Evolutionary conservation across 2,329 filamentous ascomycete species (phyloP), one percentile per base, ranked within the genome.

Genomic region (Aspergillaceae sp.): DNA sequence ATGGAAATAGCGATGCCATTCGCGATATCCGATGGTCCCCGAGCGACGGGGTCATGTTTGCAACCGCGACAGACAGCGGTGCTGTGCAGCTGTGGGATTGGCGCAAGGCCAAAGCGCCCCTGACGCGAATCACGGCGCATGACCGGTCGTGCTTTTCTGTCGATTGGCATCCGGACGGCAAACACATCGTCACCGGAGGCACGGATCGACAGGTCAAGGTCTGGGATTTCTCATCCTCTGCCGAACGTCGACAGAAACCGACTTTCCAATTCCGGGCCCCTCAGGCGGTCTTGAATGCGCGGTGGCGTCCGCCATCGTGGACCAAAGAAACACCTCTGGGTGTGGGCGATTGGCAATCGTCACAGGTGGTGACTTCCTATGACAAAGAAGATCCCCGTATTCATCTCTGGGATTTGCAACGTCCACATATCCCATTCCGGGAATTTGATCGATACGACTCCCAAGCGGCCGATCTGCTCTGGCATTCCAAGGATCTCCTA

Each of bases 141-240:
- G 74, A 79, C 52, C 74, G 73, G 50, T 72, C 71, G 4, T 83
- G 80, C 64, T 80, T 75, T 50, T 73, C 78, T 4, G 74, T 84
- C 33, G 80, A 84, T 59, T 84, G 80, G 79, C 80, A 84, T 57
- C 80, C 80, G 1, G 79, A 83, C 54, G 80, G 80, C 5, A 82
- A 77, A 56, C 78, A 83, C 59, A 66, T 84, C 7, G 72, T 79
- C 45, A 83, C 78, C 53, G 79, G 77, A n/a, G 74, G 80, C 44
- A 71, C 75, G 26, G 80, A 84, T 59, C 77, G 76, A 48, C 77
- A 77, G 29, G 74, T 83, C 51, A 78, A 78, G 58, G 74, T 83
- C 29, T 84, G 80, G 78, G 79, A 83, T 59, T 77, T 83, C 47
- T 78, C 77, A 3, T 66, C 70, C 2, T 68, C 64, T n/a, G 71